A percentile compares a stretch with the other conserved stretches of the same genome.
These are phyloP conservation scores for Solanum habrochaites DNA, from an alignment of 257 asterid species.

Conservation along the genomic window DNA sequence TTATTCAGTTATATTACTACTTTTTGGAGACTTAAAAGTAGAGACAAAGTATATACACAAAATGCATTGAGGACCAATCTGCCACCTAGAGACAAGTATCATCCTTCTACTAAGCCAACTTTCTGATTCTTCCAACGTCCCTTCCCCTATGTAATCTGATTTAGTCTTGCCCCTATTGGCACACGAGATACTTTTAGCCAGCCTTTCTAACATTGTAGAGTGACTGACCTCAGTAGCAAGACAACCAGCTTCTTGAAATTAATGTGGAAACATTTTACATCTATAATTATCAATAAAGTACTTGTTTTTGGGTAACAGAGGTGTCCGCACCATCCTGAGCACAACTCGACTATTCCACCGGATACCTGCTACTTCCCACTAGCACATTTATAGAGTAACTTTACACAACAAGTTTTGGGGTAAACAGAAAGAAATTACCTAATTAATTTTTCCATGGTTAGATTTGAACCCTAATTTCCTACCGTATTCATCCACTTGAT, in stretches of 20 bases:
- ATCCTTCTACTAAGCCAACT: neutral
- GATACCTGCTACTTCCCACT: neutral
- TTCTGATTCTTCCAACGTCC: neutral
- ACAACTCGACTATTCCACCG: neutral
- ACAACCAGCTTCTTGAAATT: neutral
- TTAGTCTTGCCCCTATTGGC: neutral
- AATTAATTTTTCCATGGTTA: neutral
- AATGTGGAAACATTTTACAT: neutral
- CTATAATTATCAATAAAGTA: neutral
- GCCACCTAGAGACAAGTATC: neutral
- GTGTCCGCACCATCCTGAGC: neutral
- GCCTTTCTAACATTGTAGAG: neutral
- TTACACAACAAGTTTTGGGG: neutral
- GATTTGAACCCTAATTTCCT: neutral
- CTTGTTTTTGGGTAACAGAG: neutral
- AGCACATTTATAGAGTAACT: neutral
- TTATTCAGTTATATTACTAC: neutral
- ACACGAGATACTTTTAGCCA: neutral
- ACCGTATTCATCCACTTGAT: neutral
- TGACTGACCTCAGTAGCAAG: neutral
- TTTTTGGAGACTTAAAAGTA: neutral
- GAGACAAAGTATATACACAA: neutral
- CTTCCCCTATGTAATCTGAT: neutral
- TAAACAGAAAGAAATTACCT: neutral
- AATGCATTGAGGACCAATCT: neutral